phyloP scores from a whole-genome alignment of 2,329 filamentous ascomycete genomes.

The Akanthomyces lecanii region DNA sequence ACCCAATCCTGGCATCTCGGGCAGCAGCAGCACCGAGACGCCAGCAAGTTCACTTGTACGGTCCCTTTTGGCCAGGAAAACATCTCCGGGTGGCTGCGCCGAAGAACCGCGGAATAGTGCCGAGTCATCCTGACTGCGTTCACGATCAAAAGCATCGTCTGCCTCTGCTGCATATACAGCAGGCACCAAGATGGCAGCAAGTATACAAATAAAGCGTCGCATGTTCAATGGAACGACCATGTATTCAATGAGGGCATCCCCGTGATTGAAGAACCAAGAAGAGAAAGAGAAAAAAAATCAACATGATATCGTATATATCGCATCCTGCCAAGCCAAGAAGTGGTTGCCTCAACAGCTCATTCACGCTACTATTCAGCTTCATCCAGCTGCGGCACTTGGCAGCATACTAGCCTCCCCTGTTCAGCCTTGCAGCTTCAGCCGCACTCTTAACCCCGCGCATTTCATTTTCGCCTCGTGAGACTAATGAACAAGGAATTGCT shows the following conservation, averaged over 20 bases:
- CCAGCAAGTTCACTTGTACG: background rate
- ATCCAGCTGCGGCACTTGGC: background rate
- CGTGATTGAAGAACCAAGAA: too few species aligned
- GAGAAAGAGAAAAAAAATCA: too few species aligned
- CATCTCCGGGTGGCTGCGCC: background rate
- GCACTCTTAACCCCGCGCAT: background rate
- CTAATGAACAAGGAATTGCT: too few species aligned
- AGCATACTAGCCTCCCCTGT: background rate
- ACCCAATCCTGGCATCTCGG: background rate
- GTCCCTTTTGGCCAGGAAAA: background rate
- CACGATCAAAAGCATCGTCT: background rate
- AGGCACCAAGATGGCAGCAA: background rate
- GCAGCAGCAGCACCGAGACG: background rate
- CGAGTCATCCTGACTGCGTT: background rate
- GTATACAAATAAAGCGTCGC: background rate
- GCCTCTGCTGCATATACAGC: background rate
- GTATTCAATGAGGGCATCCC: too few species aligned
- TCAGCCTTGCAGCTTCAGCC: conserved; percentile 7
- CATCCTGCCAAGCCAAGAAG: background rate
- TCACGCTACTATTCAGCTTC: conserved; percentile 5
- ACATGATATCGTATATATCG: too few species aligned
- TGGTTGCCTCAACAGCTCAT: background rate
- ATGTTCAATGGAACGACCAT: background rate
- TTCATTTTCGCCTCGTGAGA: too few species aligned
- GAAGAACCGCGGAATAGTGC: background rate